Percentiles rank a stretch among this genome's conserved stretches.
Conservation (phyloP, 768 basidiomycete species). For the Mycena rebaudengoi region DNA sequence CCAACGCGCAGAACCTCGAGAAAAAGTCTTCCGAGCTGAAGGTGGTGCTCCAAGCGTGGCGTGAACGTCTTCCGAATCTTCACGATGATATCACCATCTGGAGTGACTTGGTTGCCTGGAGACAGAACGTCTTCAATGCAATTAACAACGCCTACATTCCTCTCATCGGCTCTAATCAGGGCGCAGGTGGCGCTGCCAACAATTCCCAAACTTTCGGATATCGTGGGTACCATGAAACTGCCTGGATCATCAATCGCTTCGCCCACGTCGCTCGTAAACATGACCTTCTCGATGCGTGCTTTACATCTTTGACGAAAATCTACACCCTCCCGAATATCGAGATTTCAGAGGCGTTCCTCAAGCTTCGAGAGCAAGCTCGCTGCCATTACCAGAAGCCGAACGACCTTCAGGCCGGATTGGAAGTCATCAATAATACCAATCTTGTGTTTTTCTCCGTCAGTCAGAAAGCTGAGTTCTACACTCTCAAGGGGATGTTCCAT, state of each 20-base stretch:
- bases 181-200: conserved; percentile 56
- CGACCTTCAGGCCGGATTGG: conserved; percentile 92
- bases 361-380: conserved; percentile 97
- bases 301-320: conserved; percentile 93
- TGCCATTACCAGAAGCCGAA: conserved; percentile 97
- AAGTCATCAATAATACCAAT: conserved; percentile 99
- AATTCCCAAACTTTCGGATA: conserved; percentile 88
- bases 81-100: conserved; percentile 98
- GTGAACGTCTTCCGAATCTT: conserved; percentile 93
- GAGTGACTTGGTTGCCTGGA: conserved; percentile 99
- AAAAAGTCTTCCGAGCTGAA: conserved; percentile 96
- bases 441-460: conserved; percentile 94
- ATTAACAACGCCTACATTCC: conserved; percentile 98
- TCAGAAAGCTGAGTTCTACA: conserved; percentile 99
- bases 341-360: conserved; percentile 99
- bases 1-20: conserved; percentile 89
- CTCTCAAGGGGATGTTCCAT: conserved; percentile 98
- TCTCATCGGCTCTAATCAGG: conserved; percentile 72
- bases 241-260: conserved; percentile 99
- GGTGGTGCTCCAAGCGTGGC: conserved; percentile 95
- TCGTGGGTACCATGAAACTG: conserved; percentile 97
- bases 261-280: conserved; percentile 99
- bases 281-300: conserved; percentile 94
- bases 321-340: conserved; percentile 99
- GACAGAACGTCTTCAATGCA: conserved; percentile 96